Evolutionary conservation across 2,329 filamentous ascomycete genomes (phyloP).

Genomic region (Fusarium sublunatum): DNA sequence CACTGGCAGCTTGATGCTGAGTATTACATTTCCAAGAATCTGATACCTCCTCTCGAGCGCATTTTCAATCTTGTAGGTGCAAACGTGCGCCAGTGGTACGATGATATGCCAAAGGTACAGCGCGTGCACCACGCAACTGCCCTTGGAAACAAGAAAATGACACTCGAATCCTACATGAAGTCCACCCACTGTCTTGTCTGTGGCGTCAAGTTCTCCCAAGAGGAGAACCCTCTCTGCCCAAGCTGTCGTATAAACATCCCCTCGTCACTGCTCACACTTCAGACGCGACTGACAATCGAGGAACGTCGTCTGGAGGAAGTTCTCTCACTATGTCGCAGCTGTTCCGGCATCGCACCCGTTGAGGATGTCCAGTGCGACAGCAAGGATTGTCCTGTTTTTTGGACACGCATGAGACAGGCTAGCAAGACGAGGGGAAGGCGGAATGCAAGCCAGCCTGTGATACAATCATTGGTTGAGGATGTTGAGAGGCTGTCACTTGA

Average conservation of each 20-base stretch:
- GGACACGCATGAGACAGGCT: slow-evolving; percentile 75
- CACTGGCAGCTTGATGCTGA: slow-evolving; percentile 88
- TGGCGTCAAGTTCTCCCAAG: slow-evolving; percentile 46
- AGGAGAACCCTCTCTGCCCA: slow-evolving; percentile 63
- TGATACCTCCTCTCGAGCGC: slow-evolving; percentile 93
- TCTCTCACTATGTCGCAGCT: slow-evolving; percentile 80
- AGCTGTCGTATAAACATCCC: slow-evolving; percentile 66
- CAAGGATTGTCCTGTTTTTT: slow-evolving; percentile 93
- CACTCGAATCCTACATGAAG: slow-evolving; percentile 94
- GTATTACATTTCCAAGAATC: slow-evolving; percentile 96
- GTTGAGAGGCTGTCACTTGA: slow-evolving; percentile 48
- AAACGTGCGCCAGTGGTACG: slow-evolving; percentile 90
- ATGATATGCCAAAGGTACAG: slow-evolving; percentile 94
- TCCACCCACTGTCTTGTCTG: slow-evolving; percentile 84
- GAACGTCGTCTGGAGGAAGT: slow-evolving; percentile 75
- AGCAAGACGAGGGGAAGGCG: slow-evolving; percentile 59
- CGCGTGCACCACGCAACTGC: slow-evolving; percentile 64
- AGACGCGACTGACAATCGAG: slow-evolving; percentile 68
- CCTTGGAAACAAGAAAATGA: slow-evolving; percentile 66
- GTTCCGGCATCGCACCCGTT: slow-evolving; percentile 75
- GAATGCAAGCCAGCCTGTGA: slow-evolving; percentile 48
- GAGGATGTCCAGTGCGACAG: slow-evolving; percentile 90
- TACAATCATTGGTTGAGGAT: slow-evolving; percentile 47
- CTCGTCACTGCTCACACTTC: slow-evolving; percentile 72
- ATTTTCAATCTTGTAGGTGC: slow-evolving; percentile 97